Conservation (phyloP, 2,329 filamentous ascomycete species). For the Fusarium mexicanum region DNA sequence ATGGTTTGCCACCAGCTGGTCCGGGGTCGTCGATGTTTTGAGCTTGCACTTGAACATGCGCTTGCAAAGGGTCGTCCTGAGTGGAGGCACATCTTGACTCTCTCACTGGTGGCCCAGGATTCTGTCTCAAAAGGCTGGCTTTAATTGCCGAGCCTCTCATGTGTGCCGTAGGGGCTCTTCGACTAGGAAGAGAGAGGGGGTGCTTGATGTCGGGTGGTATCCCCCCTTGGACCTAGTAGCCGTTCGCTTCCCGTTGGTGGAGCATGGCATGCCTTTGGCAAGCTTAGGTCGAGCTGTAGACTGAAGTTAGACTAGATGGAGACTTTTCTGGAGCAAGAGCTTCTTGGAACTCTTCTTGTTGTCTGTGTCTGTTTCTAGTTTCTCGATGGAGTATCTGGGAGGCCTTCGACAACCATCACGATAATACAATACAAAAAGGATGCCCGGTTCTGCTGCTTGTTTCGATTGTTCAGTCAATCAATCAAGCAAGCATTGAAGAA, state of each 20-base stretch:
- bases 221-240: slow-evolving; percentile 38
- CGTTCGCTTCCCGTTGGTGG: slow-evolving; percentile 44
- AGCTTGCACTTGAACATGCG: slow-evolving; percentile 38
- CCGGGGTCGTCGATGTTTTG: slow-evolving; percentile 36
- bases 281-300: slow-evolving; percentile 21
- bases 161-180: slow-evolving; percentile 20
- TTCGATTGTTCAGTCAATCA: slow-evolving; percentile 26
- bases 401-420: slow-evolving; percentile 41
- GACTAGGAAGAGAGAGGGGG: slow-evolving; percentile 19
- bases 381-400: slow-evolving; percentile 35
- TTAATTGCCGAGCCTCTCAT: slow-evolving; percentile 38
- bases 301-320: slow-evolving; percentile 28
- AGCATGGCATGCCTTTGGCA: slow-evolving; percentile 28
- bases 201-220: slow-evolving; percentile 26
- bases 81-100: slow-evolving; percentile 35
- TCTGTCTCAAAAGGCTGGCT: slow-evolving; percentile 32
- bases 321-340: slow-evolving; percentile 35
- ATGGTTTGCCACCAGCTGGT: slow-evolving; percentile 43
- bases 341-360: slow-evolving; percentile 14
- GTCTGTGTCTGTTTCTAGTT: slow-evolving; percentile 19
- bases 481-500: slow-evolving; percentile 39
- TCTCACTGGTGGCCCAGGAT: slow-evolving; percentile 31
- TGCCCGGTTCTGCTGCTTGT: slow-evolving; percentile 29
- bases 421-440: slow-evolving; percentile 45
- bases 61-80: slow-evolving; percentile 33